Conservation (phyloP, 228 moss, liverwort and hornwort genomes). For the Sphagnum fallax region DNA sequence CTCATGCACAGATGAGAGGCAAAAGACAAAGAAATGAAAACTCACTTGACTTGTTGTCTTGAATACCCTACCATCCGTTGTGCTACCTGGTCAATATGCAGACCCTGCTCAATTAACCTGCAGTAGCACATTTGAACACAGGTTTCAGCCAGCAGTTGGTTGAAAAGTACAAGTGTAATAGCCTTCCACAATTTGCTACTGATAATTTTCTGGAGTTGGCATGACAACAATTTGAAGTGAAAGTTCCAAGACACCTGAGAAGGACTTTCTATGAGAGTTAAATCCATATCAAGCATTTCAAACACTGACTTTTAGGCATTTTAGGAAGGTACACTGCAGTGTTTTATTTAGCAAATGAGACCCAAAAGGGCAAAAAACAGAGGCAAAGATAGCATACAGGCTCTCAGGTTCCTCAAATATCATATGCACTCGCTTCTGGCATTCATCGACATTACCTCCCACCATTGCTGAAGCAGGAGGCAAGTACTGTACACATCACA, state of each 20-base stretch:
- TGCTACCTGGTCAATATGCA: conserved; percentile 70
- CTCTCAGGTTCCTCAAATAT: conserved; percentile 86
- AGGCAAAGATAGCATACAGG: conserved; percentile 32
- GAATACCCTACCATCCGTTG: conserved; percentile 64
- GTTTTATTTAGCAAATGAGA: too few species aligned
- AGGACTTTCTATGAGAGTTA: too few species aligned
- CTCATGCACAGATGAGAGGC: too few species aligned
- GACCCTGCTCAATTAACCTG: conserved; percentile 77
- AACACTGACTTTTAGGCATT: too few species aligned
- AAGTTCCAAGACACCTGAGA: too few species aligned
- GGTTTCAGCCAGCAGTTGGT: too few species aligned
- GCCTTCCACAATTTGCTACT: too few species aligned
- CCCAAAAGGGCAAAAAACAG: neutral
- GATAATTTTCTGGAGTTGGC: too few species aligned
- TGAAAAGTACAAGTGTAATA: too few species aligned
- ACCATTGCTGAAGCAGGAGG: conserved; percentile 26
- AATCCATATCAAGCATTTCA: too few species aligned
- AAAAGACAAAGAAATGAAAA: neutral
- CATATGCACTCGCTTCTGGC: conserved; percentile 65
- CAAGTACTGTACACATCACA: conserved; percentile 27
- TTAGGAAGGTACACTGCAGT: too few species aligned
- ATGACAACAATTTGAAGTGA: too few species aligned
- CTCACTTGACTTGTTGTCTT: conserved; percentile 68
- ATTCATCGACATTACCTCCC: conserved; percentile 52
- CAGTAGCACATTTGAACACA: neutral